Conservation (phyloP, 352 stramenopile species). For the Phytophthora sp. region DNA sequence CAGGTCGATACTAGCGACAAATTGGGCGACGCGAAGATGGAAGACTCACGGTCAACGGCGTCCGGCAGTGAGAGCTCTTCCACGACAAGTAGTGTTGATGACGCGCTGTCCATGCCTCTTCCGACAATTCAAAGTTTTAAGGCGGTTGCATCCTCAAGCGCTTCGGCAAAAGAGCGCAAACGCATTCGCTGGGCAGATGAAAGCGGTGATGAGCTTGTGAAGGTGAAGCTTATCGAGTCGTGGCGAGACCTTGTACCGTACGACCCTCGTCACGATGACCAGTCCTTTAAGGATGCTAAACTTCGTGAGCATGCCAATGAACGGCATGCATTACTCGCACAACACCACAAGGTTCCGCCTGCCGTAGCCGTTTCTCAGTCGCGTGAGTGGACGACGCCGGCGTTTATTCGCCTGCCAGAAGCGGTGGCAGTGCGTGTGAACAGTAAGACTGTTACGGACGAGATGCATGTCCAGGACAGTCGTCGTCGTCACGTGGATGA, state of each 20-base stretch:
- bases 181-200: slow-evolving; percentile 87
- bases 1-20: slow-evolving; percentile 21
- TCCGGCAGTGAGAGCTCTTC: slow-evolving; percentile 28
- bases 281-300: slow-evolving; percentile 85
- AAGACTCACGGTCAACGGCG: slow-evolving; percentile 17
- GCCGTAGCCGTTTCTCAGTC: slow-evolving; percentile 52
- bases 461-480: slow-evolving; percentile 68
- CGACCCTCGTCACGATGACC: slow-evolving; percentile 61
- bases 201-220: slow-evolving; percentile 73
- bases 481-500: slow-evolving; percentile 84
- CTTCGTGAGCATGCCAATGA: slow-evolving; percentile 86
- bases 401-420: slow-evolving; percentile 69
- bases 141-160: slow-evolving; percentile 40
- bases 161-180: slow-evolving; percentile 48
- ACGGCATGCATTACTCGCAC: slow-evolving; percentile 62
- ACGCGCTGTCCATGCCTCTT: slow-evolving; percentile 55
- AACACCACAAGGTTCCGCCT: slow-evolving; percentile 73
- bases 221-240: slow-evolving; percentile 87
- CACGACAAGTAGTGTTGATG: slow-evolving; percentile 38
- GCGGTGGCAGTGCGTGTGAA: slow-evolving; percentile 47
- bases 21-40: slow-evolving; percentile 20
- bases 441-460: slow-evolving; percentile 50
- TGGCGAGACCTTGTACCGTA: slow-evolving; percentile 81
- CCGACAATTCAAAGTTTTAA: slow-evolving; percentile 89
- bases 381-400: slow-evolving; percentile 72